These are phyloP conservation scores for Hypoxylon perforatum DNA, from an alignment of 495 filamentous ascomycete genomes.

Conservation along the genomic window DNA sequence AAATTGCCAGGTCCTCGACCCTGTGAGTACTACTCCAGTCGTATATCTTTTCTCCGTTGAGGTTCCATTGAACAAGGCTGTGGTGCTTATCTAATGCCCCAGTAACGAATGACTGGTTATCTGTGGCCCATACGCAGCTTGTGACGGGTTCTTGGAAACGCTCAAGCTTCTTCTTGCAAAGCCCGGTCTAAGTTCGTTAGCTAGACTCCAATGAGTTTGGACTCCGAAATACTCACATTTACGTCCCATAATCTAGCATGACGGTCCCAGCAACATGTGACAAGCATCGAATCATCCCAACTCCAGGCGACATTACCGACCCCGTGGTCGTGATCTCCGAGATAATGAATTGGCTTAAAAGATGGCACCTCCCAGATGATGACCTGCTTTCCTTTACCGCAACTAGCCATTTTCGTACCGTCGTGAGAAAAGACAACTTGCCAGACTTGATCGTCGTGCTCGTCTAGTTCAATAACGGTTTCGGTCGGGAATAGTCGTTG, in stretches of 20 bases:
- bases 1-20: slow-evolving; percentile 85
- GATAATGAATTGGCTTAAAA: slow-evolving; percentile 71
- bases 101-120: slow-evolving; percentile 81
- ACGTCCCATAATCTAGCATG: slow-evolving; percentile 83
- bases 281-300: slow-evolving; percentile 85
- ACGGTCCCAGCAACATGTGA: slow-evolving; percentile 81
- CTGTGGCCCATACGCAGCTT: slow-evolving; percentile 84
- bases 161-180: slow-evolving; percentile 69
- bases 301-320: slow-evolving; percentile 89
- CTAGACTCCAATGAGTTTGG: neutral
- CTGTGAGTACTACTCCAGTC: slow-evolving; percentile 76
- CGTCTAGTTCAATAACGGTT: slow-evolving; percentile 71
- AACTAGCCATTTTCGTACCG: slow-evolving; percentile 83
- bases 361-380: slow-evolving; percentile 83
- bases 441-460: slow-evolving; percentile 91
- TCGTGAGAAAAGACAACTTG: slow-evolving; percentile 90
- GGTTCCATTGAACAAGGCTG: slow-evolving; percentile 75
- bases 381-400: slow-evolving; percentile 76
- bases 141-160: slow-evolving; percentile 84
- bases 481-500: slow-evolving; percentile 79
- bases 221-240: slow-evolving; percentile 64
- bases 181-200: slow-evolving; percentile 70
- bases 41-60: slow-evolving; percentile 65
- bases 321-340: slow-evolving; percentile 71
- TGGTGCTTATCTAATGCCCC: slow-evolving; percentile 77